phyloP scores from a whole-genome alignment of 1,284 basidiomycete genomes.

The Malassezia psittaci region DNA sequence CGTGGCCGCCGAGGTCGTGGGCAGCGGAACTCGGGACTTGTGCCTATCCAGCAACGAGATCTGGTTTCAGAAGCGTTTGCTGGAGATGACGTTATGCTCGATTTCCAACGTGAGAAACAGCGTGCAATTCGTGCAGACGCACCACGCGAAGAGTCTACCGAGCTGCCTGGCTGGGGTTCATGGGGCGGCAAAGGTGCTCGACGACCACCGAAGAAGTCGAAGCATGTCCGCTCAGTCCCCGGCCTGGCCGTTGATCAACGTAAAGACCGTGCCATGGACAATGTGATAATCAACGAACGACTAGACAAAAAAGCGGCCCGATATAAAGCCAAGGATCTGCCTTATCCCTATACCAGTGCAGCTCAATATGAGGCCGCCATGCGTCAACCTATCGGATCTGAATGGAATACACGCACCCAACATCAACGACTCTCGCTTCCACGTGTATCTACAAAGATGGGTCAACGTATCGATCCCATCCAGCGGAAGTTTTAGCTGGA shows the following conservation, averaged over 20 bases:
- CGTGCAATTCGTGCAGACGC: constrained; percentile 71
- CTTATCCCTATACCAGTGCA: constrained; percentile 73
- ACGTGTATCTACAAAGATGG: constrained; percentile 31
- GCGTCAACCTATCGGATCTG: constrained; percentile 68
- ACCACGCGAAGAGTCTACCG: constrained; percentile 69
- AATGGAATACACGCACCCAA: constrained; percentile 85
- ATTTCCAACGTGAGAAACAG: constrained; percentile 73
- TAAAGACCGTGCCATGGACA: constrained; percentile 69
- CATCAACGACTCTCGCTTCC: constrained; percentile 60
- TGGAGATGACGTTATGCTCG: constrained; percentile 82
- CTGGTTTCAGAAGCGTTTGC: constrained; percentile 90
- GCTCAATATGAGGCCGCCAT: constrained; percentile 79
- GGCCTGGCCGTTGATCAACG: constrained; percentile 69
- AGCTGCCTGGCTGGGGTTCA: constrained; percentile 88
- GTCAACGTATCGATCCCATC: constrained; percentile 35
- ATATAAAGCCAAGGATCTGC: constrained; percentile 77
- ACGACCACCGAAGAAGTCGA: constrained; percentile 29
- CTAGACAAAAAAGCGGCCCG: constrained; percentile 83
- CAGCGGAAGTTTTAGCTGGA: constrained; percentile 1
- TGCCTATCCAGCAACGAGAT: constrained; percentile 59
- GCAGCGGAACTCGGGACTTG: background rate
- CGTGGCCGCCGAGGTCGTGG: constrained; percentile 9
- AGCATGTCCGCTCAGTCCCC: constrained; percentile 1
- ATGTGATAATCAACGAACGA: constrained; percentile 89
- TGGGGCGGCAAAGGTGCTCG: constrained; percentile 73